Conservation (phyloP, 75 land plant genomes). For the Azolla pinnata region DNA sequence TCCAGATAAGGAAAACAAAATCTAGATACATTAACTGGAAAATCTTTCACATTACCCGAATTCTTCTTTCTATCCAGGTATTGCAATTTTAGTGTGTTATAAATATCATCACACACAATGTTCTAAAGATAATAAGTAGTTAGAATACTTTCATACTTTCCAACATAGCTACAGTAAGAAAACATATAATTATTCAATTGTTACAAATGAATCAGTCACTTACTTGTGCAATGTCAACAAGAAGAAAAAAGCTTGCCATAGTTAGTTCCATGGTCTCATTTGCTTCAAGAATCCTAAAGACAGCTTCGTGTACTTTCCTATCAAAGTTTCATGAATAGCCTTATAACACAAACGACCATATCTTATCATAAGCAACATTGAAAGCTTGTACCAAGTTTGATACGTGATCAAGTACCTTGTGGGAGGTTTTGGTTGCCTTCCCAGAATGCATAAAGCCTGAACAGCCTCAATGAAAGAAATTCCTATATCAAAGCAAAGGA, state of each 20-base stretch:
- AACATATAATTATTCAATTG: too few species aligned
- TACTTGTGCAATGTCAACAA: constrained; percentile 1
- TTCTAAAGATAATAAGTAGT: too few species aligned
- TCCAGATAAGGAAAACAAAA: too few species aligned
- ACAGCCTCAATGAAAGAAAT: constrained; percentile 2
- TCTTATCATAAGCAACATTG: background rate
- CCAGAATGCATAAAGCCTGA: background rate
- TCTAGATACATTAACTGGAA: too few species aligned
- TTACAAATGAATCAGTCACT: too few species aligned
- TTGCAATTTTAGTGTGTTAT: too few species aligned
- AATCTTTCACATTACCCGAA: too few species aligned
- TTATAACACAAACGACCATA: background rate
- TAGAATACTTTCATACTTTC: too few species aligned
- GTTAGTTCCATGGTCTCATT: background rate
- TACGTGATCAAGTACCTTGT: background rate
- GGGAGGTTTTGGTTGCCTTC: constrained; percentile 1
- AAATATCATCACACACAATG: too few species aligned
- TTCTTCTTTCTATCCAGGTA: too few species aligned
- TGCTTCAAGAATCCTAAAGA: background rate
- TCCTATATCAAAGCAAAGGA: background rate
- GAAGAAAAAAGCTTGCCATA: background rate
- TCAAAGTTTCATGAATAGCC: background rate
- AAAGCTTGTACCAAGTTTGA: background rate
- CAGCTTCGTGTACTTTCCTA: background rate
- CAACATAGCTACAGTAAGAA: too few species aligned